These are phyloP conservation scores for Liriodendron chinense DNA, from an alignment of 164 flowering plant genomes.

Conservation along the genomic window DNA sequence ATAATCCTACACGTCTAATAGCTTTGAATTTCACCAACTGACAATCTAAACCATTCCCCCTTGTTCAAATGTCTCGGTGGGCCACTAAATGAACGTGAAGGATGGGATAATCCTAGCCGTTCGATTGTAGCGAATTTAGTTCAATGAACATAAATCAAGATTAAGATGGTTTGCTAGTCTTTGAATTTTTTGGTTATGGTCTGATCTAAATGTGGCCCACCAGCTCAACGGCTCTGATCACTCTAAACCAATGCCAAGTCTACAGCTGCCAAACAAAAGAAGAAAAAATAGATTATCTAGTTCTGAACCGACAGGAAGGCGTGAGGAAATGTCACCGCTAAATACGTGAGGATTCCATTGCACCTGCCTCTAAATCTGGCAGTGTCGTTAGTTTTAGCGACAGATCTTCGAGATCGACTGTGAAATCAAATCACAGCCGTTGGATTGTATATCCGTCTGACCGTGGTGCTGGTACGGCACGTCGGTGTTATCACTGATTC, in stretches of 20 bases:
- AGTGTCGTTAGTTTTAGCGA: constrained; percentile 10
- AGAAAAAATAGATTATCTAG: background rate
- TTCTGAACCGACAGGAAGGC: constrained; percentile 1
- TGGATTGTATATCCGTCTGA: background rate
- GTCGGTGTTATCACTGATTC: constrained; percentile 17
- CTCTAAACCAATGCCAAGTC: background rate
- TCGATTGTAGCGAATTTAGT: no score
- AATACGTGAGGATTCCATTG: background rate
- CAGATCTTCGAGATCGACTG: background rate
- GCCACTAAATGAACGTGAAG: background rate
- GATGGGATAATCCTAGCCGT: background rate
- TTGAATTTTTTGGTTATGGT: no score
- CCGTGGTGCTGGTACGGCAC: background rate
- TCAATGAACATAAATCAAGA: no score
- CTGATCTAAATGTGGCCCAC: background rate
- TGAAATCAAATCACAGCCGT: constrained; percentile 2
- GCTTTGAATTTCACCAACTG: no score
- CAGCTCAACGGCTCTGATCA: background rate
- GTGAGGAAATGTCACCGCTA: background rate
- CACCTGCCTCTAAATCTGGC: constrained; percentile 5
- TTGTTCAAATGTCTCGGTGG: no score
- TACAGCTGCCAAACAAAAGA: background rate
- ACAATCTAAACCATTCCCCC: no score
- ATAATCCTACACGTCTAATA: no score
- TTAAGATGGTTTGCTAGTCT: no score